phyloP scores from a whole-genome alignment of 495 filamentous ascomycete species.

The Annulohypoxylon maeteangense region DNA sequence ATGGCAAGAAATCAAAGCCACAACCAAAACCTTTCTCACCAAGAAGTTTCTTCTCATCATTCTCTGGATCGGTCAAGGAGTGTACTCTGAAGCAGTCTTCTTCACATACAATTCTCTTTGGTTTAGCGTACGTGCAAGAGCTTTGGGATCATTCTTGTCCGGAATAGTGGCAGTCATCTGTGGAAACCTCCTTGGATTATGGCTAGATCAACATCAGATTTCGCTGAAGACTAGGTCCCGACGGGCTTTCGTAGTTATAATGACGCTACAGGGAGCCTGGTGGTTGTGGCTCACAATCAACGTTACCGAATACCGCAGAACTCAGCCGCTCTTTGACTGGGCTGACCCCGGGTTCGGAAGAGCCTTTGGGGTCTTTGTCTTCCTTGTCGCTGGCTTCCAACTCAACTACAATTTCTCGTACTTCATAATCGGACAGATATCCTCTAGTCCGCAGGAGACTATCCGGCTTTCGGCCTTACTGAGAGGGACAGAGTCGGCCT shows the following conservation, averaged over 20 bases:
- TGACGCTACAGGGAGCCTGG: conserved; percentile 65
- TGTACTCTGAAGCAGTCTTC: conserved; percentile 70
- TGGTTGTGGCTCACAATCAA: conserved; percentile 71
- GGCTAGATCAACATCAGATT: conserved; percentile 62
- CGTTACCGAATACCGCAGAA: conserved; percentile 62
- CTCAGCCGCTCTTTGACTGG: conserved; percentile 68
- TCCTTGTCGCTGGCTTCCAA: conserved; percentile 69
- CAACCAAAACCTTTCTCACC: conserved; percentile 60
- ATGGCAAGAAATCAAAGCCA: conserved; percentile 63
- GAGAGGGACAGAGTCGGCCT: conserved; percentile 70
- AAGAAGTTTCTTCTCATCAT: conserved; percentile 67
- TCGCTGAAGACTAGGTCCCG: conserved; percentile 61
- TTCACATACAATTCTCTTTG: conserved; percentile 68
- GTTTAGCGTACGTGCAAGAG: conserved; percentile 70
- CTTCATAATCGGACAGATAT: conserved; percentile 70
- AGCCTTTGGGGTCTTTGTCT: conserved; percentile 67
- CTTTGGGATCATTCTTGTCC: conserved; percentile 70
- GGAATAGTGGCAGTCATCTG: conserved; percentile 67
- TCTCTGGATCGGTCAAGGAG: conserved; percentile 69
- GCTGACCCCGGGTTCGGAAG: conserved; percentile 63
- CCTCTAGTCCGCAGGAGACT: conserved; percentile 64
- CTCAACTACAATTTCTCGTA: conserved; percentile 73
- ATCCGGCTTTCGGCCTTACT: conserved; percentile 70
- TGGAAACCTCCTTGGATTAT: conserved; percentile 67
- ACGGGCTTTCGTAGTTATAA: conserved; percentile 53